Evolutionary conservation across 208 protist species (phyloP), one percentile per base, ranked within the genome.

Genomic region (Naegleria gruberi): DNA sequence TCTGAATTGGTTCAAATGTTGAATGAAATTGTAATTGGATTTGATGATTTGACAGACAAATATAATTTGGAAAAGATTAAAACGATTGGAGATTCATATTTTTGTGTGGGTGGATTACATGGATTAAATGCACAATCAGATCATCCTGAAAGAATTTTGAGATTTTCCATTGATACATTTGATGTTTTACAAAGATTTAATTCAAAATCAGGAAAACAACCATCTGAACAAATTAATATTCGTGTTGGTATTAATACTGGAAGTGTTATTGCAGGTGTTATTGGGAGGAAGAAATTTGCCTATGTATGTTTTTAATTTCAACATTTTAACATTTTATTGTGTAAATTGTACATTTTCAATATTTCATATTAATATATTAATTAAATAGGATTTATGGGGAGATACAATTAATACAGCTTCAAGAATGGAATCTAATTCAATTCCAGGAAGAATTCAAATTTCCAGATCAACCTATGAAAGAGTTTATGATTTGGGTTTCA

Each of bases 31-130:
- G 34, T 84, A 30, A 85, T 15, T 26, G n/a, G 10, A 6, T 65
- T 90, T 43, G 87, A 90, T 23, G 41, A 55, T 40, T 12, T 45
- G 6, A 5, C n/a, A 8, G 12, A 37, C 3, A 55, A 87, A 19
- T 55, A 55, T 10, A 55, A 45, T 55, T n/a, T 87, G 0, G 43
- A 55, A 40, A 87, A 87, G 15, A 87, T 87, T 37, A 87, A 87
- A 55, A 87, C 83, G 0, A 87, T 87, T 41, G 83, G 83, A 44
- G 83, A 87, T 55, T 45, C 43, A 17, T 87, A 87, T 55, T 44
- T 87, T 10, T 34, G 19, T 45, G 41, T 30, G 7, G 17, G n/a
- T 40, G 83, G 83, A n/a, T 55, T 87, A 41, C 6, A n/a, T 19
- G 83, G 51, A 65, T 10, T 23, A 65, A 65, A 65, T 65, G 51